Percentiles rank a stretch among this genome's conserved stretches.
Evolutionary conservation across 2,329 filamentous ascomycete species (phyloP).

Genomic region (Aspergillus phoenicis): DNA sequence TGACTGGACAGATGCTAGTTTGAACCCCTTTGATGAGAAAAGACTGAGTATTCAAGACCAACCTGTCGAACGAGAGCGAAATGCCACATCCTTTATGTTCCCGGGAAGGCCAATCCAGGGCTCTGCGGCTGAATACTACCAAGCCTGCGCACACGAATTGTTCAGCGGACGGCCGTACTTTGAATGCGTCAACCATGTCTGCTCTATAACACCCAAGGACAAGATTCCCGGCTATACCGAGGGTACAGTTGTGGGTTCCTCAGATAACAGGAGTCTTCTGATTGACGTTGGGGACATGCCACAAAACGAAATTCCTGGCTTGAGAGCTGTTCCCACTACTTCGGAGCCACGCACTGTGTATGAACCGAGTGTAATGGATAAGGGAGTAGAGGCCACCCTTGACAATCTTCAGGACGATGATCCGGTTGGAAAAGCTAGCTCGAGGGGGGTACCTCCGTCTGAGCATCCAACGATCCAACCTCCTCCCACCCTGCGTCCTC

Average conservation of each 20-base stretch:
- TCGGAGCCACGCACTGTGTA: slow-evolving; percentile 9
- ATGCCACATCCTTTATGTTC: slow-evolving; percentile 27
- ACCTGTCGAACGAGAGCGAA: neutral
- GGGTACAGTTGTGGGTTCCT: neutral
- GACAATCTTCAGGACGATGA: neutral
- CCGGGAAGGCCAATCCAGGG: slow-evolving; percentile 33
- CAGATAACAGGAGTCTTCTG: slow-evolving; percentile 14
- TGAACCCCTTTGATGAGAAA: slow-evolving; percentile 22
- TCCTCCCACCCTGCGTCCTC: neutral
- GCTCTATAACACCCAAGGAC: slow-evolving; percentile 38
- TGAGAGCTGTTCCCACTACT: neutral
- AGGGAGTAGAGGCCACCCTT: neutral
- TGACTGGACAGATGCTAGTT: slow-evolving; percentile 23
- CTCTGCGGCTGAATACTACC: slow-evolving; percentile 46
- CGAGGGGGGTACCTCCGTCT: neutral
- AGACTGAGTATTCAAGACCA: slow-evolving; percentile 13
- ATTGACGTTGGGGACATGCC: slow-evolving; percentile 25
- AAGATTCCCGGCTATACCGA: slow-evolving; percentile 19
- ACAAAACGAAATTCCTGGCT: neutral
- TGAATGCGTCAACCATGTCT: slow-evolving; percentile 48
- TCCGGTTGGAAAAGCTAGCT: neutral
- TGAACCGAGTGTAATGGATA: slow-evolving; percentile 2
- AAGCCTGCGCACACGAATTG: slow-evolving; percentile 50
- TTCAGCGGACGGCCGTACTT: slow-evolving; percentile 46
- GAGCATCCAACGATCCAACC: neutral